Base-by-base conservation (phyloP, 2,329 filamentous ascomycete species). In the Penicillium verrucosum region DNA sequence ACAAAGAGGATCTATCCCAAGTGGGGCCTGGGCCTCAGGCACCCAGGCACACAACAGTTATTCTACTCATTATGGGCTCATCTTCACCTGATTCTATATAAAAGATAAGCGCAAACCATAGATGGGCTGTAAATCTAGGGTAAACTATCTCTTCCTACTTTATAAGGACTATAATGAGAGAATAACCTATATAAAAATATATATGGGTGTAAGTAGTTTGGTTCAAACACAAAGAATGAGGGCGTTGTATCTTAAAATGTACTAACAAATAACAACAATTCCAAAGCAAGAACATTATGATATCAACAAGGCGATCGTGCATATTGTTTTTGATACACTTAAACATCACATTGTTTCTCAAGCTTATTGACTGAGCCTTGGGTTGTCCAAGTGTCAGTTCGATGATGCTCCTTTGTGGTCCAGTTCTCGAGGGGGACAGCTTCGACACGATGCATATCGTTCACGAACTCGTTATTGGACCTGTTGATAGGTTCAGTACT, bases 401-500 rank as follows among this genome's bases (percentile, higher is more conserved):
- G 47, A 2, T 16, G 11, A 10, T 42, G 25, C 0, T 45, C 42
- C 8, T 54, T 52, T 12, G 46, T 48, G 23, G 50, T 46, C 60
- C 58, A 64, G 2, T 48, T 37, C n/a, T 64, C 61, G 6, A 66
- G 46, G 5, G 44, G 45, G 12, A 63, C 40, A 4, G 37, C 51
- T 12, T 66, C 64, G 3, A 48, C 32, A 6, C 42, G 55, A 44
- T 57, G 42, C 7, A 44, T 5, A 11, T 60, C 56, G 1, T 56
- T 52, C 38, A 53, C 58, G 43, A 56, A 60, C 37, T 59, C 60
- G 3, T 7, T 23, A 30, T 51, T 43, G 6, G 42, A 23, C 18
- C 23, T 55, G 12, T 59, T 65, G 23, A 66, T 65, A 4, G 64
- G 54, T 12, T 66, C 64, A 5, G 58, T 54, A 12, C 64, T 65